A percentile compares a stretch with the other conserved stretches of the same genome.
Evolutionary conservation across 208 protist genomes (phyloP).

Genomic region (Porcisia hertigi): DNA sequence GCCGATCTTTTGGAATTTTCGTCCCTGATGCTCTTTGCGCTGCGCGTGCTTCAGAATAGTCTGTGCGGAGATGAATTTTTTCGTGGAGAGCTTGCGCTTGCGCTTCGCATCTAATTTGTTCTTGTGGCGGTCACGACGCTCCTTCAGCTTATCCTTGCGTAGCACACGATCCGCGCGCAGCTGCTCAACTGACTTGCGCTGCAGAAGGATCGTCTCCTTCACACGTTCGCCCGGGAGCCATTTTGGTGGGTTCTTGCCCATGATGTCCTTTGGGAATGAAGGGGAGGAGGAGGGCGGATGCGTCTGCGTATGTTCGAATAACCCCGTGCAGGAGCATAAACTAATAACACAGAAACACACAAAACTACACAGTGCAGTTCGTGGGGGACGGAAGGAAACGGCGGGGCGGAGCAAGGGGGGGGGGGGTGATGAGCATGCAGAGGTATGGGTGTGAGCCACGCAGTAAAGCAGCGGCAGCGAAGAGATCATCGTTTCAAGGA

Average conservation of each 20-base stretch:
- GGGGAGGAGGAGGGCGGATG: not conserved
- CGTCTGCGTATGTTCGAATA: not conserved
- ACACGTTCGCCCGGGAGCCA: slow-evolving; percentile 91
- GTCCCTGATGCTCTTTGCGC: slow-evolving; percentile 70
- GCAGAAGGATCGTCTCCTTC: slow-evolving; percentile 91
- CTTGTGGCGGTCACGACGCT: slow-evolving; percentile 75
- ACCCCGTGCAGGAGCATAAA: not conserved
- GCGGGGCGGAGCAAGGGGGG: not conserved
- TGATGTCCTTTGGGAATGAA: slow-evolving; percentile 17
- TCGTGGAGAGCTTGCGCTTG: slow-evolving; percentile 77
- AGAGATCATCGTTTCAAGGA: slow-evolving; percentile 4
- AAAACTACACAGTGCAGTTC: no score
- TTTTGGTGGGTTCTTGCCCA: slow-evolving; percentile 89
- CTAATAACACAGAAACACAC: no score
- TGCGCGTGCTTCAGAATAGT: slow-evolving; percentile 85
- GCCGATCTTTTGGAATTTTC: slow-evolving; percentile 79
- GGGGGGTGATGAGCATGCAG: not conserved
- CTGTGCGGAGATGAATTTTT: slow-evolving; percentile 89
- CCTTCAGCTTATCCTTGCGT: slow-evolving; percentile 81
- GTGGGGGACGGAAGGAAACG: no score
- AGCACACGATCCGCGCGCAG: slow-evolving; percentile 82
- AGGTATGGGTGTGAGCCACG: slow-evolving; percentile 2
- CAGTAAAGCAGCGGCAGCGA: not conserved
- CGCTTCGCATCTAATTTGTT: slow-evolving; percentile 87
- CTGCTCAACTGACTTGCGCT: slow-evolving; percentile 91